These are phyloP conservation scores for Gynandropsis gynandra DNA, from an alignment of 345 rosid species.

Conservation along the genomic window DNA sequence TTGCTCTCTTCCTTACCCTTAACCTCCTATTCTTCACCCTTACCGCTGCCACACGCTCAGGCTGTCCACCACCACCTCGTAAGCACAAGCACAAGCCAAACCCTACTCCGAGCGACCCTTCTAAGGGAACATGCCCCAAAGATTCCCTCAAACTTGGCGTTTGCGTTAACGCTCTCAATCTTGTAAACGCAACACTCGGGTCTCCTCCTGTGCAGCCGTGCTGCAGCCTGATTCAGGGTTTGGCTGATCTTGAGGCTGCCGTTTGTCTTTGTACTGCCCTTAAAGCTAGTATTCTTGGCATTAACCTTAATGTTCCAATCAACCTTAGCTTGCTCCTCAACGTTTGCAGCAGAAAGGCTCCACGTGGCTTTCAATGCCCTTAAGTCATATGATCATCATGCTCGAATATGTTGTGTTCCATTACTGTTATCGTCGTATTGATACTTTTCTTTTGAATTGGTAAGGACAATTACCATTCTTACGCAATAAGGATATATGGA, in stretches of 20 bases:
- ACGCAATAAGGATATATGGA: no score
- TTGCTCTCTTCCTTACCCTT: conserved; percentile 41
- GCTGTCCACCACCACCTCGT: conserved; percentile 29
- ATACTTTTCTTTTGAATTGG: no score
- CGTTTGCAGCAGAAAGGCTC: conserved; percentile 27
- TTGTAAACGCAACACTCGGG: conserved; percentile 33
- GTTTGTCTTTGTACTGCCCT: conserved; percentile 53
- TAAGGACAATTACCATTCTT: no score
- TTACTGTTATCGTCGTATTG: background rate
- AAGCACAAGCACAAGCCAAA: conserved; percentile 23
- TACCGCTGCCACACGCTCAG: conserved; percentile 34
- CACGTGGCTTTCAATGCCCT: conserved; percentile 38
- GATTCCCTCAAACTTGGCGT: conserved; percentile 38
- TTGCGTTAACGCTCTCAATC: conserved; percentile 30
- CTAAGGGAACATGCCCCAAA: conserved; percentile 24
- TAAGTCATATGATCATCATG: background rate
- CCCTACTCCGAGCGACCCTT: conserved; percentile 19
- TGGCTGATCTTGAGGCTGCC: conserved; percentile 46
- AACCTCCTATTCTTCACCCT: conserved; percentile 46
- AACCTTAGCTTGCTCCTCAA: conserved; percentile 37
- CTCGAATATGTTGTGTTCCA: background rate
- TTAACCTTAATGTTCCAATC: conserved; percentile 35
- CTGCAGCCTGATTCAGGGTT: conserved; percentile 34
- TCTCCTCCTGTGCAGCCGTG: conserved; percentile 36
- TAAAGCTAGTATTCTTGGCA: conserved; percentile 38